These are phyloP conservation scores for Leccinum broughii DNA, from an alignment of 768 basidiomycete genomes.

Conservation along the genomic window DNA sequence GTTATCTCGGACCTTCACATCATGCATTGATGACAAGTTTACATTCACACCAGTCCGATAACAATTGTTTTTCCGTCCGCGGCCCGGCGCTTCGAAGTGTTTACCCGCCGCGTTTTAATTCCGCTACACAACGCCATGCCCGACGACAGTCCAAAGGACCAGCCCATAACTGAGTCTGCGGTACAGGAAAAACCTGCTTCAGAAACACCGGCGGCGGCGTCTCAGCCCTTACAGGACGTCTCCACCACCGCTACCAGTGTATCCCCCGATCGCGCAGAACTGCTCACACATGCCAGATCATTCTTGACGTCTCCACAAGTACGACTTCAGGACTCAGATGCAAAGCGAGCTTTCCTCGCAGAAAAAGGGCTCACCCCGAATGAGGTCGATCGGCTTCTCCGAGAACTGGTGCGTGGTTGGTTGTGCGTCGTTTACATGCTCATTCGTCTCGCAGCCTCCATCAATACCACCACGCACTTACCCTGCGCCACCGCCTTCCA, in stretches of 20 bases:
- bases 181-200: not conserved
- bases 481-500: conserved; percentile 67
- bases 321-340: conserved; percentile 50
- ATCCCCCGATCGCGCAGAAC: conserved; percentile 38
- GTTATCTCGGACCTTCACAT: too few relatives aligned
- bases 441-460: conserved; percentile 37
- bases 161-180: not conserved
- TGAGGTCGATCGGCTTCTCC: conserved; percentile 62
- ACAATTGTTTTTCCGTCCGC: too few relatives aligned
- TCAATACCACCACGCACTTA: conserved; percentile 71
- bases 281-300: conserved; percentile 55
- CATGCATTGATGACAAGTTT: too few relatives aligned
- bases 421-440: conserved; percentile 5
- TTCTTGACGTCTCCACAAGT: conserved; percentile 72
- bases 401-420: conserved; percentile 48
- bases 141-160: conserved; percentile 12
- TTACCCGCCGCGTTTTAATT: too few relatives aligned
- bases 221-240: conserved; percentile 5
- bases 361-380: conserved; percentile 68
- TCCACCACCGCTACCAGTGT: not conserved
- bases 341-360: conserved; percentile 62
- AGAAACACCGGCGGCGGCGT: not conserved
- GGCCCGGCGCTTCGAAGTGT: too few relatives aligned
- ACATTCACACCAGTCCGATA: too few relatives aligned
- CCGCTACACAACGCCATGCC: conserved; percentile 14